phyloP scores from a whole-genome alignment of 495 filamentous ascomycete genomes.

The Xylaria curta region DNA sequence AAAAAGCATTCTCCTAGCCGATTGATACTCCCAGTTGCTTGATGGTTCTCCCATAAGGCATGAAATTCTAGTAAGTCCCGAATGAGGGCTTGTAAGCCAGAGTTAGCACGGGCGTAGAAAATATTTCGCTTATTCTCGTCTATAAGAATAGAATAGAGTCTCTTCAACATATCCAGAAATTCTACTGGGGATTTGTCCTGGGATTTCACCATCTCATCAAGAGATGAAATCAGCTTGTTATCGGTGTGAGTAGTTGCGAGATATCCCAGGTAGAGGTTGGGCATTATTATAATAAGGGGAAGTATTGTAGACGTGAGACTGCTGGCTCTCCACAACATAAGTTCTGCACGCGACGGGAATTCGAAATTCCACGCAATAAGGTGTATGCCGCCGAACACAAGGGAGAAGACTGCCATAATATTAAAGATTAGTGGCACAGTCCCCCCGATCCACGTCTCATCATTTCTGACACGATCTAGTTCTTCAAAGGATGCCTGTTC shows the following conservation, averaged over 20 bases:
- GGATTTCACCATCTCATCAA: neutral
- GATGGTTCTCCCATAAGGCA: too few species aligned
- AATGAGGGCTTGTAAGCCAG: too few species aligned
- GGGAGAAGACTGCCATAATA: neutral
- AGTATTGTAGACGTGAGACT: neutral
- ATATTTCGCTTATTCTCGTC: too few species aligned
- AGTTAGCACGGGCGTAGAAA: too few species aligned
- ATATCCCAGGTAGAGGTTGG: neutral
- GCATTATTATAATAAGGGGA: neutral
- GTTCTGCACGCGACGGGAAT: neutral
- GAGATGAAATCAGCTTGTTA: neutral
- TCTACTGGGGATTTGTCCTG: neutral
- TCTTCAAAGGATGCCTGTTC: too few species aligned
- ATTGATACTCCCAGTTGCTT: too few species aligned
- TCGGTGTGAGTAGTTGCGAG: neutral
- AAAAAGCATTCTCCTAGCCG: too few species aligned
- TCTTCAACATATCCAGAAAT: neutral
- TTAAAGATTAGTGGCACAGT: neutral
- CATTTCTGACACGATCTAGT: too few species aligned
- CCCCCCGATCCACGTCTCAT: neutral
- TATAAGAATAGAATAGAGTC: too few species aligned
- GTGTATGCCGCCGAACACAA: constrained; percentile 1
- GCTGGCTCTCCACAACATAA: constrained; percentile 11
- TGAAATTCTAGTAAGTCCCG: too few species aligned
- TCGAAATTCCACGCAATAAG: constrained; percentile 7